A percentile compares a stretch with the other conserved stretches of the same genome.
These are phyloP conservation scores for Brassica carinata DNA, from an alignment of 345 rosid genomes.

Conservation along the genomic window DNA sequence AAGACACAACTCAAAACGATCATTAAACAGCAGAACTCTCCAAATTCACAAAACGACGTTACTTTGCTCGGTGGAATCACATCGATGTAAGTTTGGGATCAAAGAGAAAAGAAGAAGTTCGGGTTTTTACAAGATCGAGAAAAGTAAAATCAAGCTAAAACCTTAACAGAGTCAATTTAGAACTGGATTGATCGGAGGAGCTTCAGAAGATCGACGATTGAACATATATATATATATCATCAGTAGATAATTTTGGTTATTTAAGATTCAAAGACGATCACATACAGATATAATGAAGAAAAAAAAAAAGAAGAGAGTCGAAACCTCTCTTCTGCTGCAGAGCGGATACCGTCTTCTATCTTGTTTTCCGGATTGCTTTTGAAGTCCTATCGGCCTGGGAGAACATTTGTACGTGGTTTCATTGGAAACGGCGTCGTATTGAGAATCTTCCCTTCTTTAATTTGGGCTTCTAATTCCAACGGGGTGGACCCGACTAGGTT, in stretches of 20 bases:
- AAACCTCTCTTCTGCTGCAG: constrained; percentile 15
- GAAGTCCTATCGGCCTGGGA: background rate
- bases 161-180: background rate
- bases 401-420: background rate
- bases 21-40: background rate
- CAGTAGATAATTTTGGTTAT: background rate
- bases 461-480: background rate
- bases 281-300: background rate
- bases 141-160: background rate
- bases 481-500: too few species aligned
- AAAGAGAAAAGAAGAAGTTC: background rate
- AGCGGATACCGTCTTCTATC: constrained; percentile 17
- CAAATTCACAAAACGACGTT: background rate
- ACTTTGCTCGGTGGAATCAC: background rate
- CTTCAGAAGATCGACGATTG: constrained; percentile 10
- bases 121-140: background rate
- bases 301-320: background rate
- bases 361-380: constrained; percentile 4
- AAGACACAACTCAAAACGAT: background rate
- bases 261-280: background rate
- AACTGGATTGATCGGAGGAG: constrained; percentile 1
- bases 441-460: background rate
- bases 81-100: background rate
- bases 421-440: background rate
- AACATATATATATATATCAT: background rate